phyloP scores from a whole-genome alignment of 1,284 basidiomycete genomes.

The Exsudoporus floridanus region DNA sequence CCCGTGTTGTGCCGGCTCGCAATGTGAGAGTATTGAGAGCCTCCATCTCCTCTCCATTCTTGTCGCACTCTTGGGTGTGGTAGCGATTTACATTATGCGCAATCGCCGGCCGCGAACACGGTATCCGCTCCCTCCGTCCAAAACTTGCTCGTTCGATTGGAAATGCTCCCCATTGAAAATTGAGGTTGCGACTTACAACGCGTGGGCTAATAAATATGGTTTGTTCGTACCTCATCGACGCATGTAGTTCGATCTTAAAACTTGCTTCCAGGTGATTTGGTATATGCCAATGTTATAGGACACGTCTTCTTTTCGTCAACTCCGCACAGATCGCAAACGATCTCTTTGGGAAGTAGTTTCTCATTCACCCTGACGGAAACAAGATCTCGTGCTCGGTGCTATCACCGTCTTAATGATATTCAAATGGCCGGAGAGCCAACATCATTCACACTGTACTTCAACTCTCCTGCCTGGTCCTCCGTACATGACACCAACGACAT shows the following conservation, averaged over 20 bases:
- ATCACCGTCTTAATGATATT: constrained; percentile 23
- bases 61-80: constrained; percentile 24
- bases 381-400: constrained; percentile 34
- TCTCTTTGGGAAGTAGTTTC: constrained; percentile 37
- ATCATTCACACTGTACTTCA: constrained; percentile 9
- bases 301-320: constrained; percentile 34
- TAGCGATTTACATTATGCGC: constrained; percentile 21
- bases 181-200: constrained; percentile 33
- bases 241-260: background rate
- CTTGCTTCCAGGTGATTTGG: constrained; percentile 27
- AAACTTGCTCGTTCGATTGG: constrained; percentile 35
- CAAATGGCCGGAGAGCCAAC: constrained; percentile 19
- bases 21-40: constrained; percentile 4
- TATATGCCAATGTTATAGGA: constrained; percentile 33
- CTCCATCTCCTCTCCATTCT: constrained; percentile 20
- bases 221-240: background rate
- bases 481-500: constrained; percentile 33
- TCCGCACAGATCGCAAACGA: constrained; percentile 36
- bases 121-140: constrained; percentile 33
- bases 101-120: constrained; percentile 13
- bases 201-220: constrained; percentile 37
- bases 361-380: constrained; percentile 35
- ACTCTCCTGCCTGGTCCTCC: constrained; percentile 40
- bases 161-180: constrained; percentile 31
- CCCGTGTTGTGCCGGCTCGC: background rate